Percentiles rank a stretch among this genome's conserved stretches.
Evolutionary conservation across 2,329 filamentous ascomycete genomes (phyloP).

Genomic region (Albophoma yamanashiensis): DNA sequence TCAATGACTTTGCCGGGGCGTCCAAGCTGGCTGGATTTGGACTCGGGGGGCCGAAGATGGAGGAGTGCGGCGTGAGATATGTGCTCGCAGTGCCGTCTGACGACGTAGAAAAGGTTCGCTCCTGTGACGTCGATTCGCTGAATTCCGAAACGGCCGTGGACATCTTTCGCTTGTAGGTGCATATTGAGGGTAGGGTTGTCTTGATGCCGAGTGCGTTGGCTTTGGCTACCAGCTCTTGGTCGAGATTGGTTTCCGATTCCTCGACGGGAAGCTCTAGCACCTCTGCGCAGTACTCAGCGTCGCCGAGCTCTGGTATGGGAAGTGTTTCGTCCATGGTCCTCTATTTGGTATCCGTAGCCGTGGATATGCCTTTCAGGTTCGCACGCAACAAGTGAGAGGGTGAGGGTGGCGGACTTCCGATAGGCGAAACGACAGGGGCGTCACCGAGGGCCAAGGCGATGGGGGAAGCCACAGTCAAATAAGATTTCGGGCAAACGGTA

Average conservation of each 20-base stretch:
- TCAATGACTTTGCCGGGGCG: slow-evolving; percentile 16
- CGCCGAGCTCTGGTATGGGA: slow-evolving; percentile 26
- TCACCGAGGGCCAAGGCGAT: neutral
- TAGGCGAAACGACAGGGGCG: neutral
- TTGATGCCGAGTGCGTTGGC: slow-evolving; percentile 25
- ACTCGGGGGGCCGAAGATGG: slow-evolving; percentile 19
- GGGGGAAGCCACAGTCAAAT: slow-evolving; percentile 1
- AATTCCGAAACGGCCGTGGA: slow-evolving; percentile 32
- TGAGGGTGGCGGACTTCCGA: neutral
- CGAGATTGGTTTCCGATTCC: slow-evolving; percentile 27
- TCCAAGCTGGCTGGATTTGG: slow-evolving; percentile 5
- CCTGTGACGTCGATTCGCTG: slow-evolving; percentile 26
- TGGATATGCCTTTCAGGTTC: neutral
- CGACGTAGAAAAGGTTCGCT: slow-evolving; percentile 32
- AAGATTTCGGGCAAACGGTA: neutral
- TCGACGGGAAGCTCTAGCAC: slow-evolving; percentile 25
- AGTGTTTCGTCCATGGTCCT: slow-evolving; percentile 2
- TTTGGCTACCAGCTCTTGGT: slow-evolving; percentile 23
- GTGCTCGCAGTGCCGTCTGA: slow-evolving; percentile 31
- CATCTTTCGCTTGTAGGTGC: slow-evolving; percentile 22
- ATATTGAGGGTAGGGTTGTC: slow-evolving; percentile 11
- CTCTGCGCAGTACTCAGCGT: slow-evolving; percentile 25
- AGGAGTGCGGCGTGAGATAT: slow-evolving; percentile 31
- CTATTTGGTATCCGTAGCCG: neutral
- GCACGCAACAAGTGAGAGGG: neutral